Conservation (phyloP, 139 green algal genomes). For the Picocystis salinarum region DNA sequence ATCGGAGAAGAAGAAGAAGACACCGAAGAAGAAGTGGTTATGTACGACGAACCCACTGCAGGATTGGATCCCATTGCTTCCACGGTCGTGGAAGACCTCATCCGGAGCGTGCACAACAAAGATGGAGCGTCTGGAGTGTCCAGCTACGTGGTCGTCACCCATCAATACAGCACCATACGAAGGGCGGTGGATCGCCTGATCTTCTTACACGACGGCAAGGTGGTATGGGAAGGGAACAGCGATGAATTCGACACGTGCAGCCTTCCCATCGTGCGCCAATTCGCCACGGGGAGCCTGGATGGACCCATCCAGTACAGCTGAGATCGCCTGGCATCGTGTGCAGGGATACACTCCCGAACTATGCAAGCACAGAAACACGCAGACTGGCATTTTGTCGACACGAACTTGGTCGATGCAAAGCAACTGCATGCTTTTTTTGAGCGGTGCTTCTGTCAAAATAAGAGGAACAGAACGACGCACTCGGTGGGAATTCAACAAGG, state of each 20-base stretch:
- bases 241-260: conserved; percentile 82
- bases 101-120: conserved; percentile 58
- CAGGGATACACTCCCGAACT: too few species aligned
- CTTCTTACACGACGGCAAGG: conserved; percentile 83
- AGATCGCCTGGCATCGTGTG: too few species aligned
- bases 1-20: conserved; percentile 10
- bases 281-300: conserved; percentile 60
- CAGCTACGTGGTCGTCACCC: conserved; percentile 94
- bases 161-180: conserved; percentile 90
- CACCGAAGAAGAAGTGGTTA: conserved; percentile 54
- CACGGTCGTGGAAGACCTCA: conserved; percentile 93
- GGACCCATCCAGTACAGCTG: conserved; percentile 75
- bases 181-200: conserved; percentile 85
- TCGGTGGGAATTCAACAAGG: too few species aligned
- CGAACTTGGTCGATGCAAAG: too few species aligned
- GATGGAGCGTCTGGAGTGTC: too few species aligned
- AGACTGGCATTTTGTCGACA: too few species aligned
- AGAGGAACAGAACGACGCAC: too few species aligned
- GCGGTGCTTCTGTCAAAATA: too few species aligned
- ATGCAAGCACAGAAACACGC: too few species aligned
- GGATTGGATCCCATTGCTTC: conserved; percentile 91
- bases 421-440: too few species aligned
- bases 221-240: conserved; percentile 83
- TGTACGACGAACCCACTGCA: conserved; percentile 98
- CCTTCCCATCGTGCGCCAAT: conserved; percentile 87